phyloP scores from a whole-genome alignment of 805 yeast species.

The Ogataea chonburiensis region DNA sequence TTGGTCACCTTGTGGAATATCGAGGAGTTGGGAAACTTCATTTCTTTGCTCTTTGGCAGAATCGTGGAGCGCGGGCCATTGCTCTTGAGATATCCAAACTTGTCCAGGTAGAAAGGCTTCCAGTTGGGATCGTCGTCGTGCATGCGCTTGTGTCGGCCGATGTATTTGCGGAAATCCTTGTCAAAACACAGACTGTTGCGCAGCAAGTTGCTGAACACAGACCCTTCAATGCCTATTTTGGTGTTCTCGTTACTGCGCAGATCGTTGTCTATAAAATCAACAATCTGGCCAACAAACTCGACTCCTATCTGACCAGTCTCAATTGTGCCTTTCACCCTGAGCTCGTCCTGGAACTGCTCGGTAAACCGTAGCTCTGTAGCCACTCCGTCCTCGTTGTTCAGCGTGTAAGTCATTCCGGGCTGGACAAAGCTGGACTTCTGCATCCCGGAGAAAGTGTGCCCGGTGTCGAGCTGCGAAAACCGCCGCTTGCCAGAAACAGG shows the following conservation, averaged over 20 bases:
- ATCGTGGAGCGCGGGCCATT: slow-evolving; percentile 10
- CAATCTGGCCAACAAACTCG: slow-evolving; percentile 29
- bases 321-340: slow-evolving; percentile 22
- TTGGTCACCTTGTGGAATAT: slow-evolving; percentile 28
- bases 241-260: slow-evolving; percentile 25
- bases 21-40: slow-evolving; percentile 33
- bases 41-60: slow-evolving; percentile 15
- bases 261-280: slow-evolving; percentile 33
- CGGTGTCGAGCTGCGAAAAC: slow-evolving; percentile 18
- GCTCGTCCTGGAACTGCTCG: slow-evolving; percentile 16
- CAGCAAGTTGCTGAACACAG: slow-evolving; percentile 30
- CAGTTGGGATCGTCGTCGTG: slow-evolving; percentile 17
- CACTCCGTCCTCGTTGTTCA: slow-evolving; percentile 16
- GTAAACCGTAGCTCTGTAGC: slow-evolving; percentile 23
- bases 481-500: slow-evolving; percentile 18
- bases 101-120: slow-evolving; percentile 32
- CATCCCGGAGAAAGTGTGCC: not conserved
- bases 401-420: slow-evolving; percentile 25
- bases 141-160: slow-evolving; percentile 26
- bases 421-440: slow-evolving; percentile 26
- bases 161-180: slow-evolving; percentile 22
- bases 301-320: slow-evolving; percentile 22
- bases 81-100: slow-evolving; percentile 28
- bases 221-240: slow-evolving; percentile 30
- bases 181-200: slow-evolving; percentile 31